Evolutionary conservation across 176 grass and related monocot genomes (phyloP).

Genomic region (Sorghum bicolor): Sorghum_bicolor_NCBIv3 NC_012878.2:56002001-56002500

Average conservation of each 20-base stretch:
- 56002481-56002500: conserved; percentile 22
- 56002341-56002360: neutral
- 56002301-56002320: neutral
- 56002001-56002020: neutral
- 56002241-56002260: conserved; percentile 5
- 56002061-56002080: neutral
- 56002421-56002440: neutral
- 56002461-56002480: neutral
- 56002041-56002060: neutral
- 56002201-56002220: conserved; percentile 29
- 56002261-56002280: neutral
- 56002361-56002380: neutral
- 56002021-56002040: neutral
- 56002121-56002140: rapidly evolving
- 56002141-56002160: neutral
- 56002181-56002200: conserved; percentile 35
- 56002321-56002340: neutral
- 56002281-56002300: neutral
- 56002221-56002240: neutral
- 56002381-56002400: neutral
- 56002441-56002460: neutral
- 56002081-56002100: neutral
- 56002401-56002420: neutral
- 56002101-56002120: neutral
- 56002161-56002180: conserved; percentile 30